Conservation (phyloP, 768 basidiomycete genomes). For the Neoboletus magnificus region DNA sequence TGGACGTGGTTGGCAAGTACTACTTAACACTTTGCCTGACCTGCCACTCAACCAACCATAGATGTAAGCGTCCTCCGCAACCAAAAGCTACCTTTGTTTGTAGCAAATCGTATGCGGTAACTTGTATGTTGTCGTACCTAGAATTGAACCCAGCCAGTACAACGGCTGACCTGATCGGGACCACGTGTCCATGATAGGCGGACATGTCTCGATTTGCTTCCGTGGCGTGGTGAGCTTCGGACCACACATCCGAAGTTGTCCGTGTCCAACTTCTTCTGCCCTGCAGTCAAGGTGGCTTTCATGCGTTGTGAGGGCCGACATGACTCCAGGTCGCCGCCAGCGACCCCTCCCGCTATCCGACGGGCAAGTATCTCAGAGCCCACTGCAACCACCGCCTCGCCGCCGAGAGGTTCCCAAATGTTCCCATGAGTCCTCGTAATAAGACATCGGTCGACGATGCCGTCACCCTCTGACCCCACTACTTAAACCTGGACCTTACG, state of each 20-base stretch:
- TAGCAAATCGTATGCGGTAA: constrained; percentile 25
- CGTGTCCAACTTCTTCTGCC: background rate
- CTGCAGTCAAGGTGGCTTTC: background rate
- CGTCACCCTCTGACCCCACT: too few relatives aligned
- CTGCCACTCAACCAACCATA: background rate
- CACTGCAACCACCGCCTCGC: background rate
- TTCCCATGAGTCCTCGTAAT: background rate
- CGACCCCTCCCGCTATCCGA: background rate
- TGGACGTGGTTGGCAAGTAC: constrained; percentile 22
- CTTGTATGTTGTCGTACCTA: background rate
- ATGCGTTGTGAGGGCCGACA: background rate
- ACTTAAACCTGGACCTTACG: constrained; percentile 4
- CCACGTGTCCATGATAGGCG: background rate
- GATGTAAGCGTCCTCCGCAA: constrained; percentile 6
- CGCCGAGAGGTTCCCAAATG: background rate
- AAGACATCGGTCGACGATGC: background rate
- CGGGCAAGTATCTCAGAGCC: too few relatives aligned
- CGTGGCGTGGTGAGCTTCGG: background rate
- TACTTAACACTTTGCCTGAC: background rate
- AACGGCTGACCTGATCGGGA: background rate
- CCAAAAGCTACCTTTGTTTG: background rate
- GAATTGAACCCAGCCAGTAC: background rate
- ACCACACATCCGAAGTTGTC: background rate
- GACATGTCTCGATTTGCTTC: background rate
- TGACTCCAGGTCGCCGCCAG: background rate